Conservation (phyloP, 352 stramenopile genomes). For the Phytophthora cryptogea region DNA sequence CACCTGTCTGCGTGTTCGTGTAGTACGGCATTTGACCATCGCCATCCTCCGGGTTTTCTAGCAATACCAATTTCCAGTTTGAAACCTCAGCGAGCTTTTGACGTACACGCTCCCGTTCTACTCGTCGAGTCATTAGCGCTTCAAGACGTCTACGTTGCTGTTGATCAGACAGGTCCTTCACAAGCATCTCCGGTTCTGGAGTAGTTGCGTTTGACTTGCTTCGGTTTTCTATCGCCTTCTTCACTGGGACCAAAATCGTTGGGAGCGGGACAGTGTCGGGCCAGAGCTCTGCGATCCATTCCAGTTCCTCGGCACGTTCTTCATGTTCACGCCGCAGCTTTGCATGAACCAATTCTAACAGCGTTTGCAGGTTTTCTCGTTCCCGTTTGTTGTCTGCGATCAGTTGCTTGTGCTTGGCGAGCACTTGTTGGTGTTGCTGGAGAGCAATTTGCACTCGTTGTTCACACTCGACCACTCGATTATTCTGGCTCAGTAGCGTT, state of each 20-base stretch:
- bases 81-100: slow-evolving; percentile 44
- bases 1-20: slow-evolving; percentile 53
- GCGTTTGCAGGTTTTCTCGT: slow-evolving; percentile 11
- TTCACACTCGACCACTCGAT: slow-evolving; percentile 13
- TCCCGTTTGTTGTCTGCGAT: slow-evolving; percentile 9
- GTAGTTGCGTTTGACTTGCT: neutral
- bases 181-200: slow-evolving; percentile 9
- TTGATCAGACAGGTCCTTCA: slow-evolving; percentile 34
- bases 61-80: slow-evolving; percentile 60
- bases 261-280: slow-evolving; percentile 57
- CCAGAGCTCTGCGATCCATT: slow-evolving; percentile 73
- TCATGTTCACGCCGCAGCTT: slow-evolving; percentile 42
- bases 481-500: slow-evolving; percentile 12
- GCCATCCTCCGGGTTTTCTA: slow-evolving; percentile 23
- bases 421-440: slow-evolving; percentile 3
- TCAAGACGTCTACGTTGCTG: slow-evolving; percentile 38
- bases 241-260: slow-evolving; percentile 55
- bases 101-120: slow-evolving; percentile 43
- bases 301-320: slow-evolving; percentile 59
- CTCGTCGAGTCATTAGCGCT: slow-evolving; percentile 43
- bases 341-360: slow-evolving; percentile 22
- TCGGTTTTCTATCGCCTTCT: slow-evolving; percentile 7
- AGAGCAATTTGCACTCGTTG: slow-evolving; percentile 16
- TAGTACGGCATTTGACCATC: slow-evolving; percentile 51
- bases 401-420: slow-evolving; percentile 6